Base-by-base conservation (phyloP, 148 eudicot genomes). In the Salicornia ramosissima region DNA sequence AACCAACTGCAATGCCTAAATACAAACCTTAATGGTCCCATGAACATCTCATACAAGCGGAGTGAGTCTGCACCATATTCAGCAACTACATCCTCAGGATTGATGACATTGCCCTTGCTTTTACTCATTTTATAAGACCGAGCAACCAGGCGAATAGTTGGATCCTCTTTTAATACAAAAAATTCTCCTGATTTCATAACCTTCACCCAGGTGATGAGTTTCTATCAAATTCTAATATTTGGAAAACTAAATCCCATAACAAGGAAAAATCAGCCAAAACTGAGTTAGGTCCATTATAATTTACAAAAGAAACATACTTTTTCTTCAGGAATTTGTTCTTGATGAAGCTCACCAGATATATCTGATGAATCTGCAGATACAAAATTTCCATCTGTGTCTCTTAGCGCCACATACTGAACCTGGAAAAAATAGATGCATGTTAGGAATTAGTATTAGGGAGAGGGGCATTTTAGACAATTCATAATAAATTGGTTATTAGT, bases 31-130 rank as follows among this genome's bases (percentile, higher is more conserved):
- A 94, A 78, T 79, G 99, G 97, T 66, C 97, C 99, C 99, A 88
- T 94, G 83, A 94, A 94, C 99, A 94, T 94, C 80, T 94, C 99
- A 80, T 88, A 94, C 81, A 94, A 79, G 58, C 99, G 90, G 65
- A 94, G 96, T 72, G 99, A 88, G 77, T 94, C 99, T 34, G 99
- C 99, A 61, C 99, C 99, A 76, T 88, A 94, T 77, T 86, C 87
- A 31, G 83, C 80, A 64, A 94, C 93, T 43, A 94, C 92, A 78
- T 94, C 97, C 67, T 94, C 99, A 51, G 99, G 99, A 79, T 94
- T 94, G 68, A 94, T 76, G n/a, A 94, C 97, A 79, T 94, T 91
- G 61, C 97, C 97, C 83, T 89, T 81, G 77, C 99, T 94, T 80
- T 94, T 94, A 78, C 99, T 94, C 99, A 94, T 94, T 78, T 94